These are phyloP conservation scores for Heritiera fomes DNA, from an alignment of 345 rosid species.

Conservation along the genomic window DNA sequence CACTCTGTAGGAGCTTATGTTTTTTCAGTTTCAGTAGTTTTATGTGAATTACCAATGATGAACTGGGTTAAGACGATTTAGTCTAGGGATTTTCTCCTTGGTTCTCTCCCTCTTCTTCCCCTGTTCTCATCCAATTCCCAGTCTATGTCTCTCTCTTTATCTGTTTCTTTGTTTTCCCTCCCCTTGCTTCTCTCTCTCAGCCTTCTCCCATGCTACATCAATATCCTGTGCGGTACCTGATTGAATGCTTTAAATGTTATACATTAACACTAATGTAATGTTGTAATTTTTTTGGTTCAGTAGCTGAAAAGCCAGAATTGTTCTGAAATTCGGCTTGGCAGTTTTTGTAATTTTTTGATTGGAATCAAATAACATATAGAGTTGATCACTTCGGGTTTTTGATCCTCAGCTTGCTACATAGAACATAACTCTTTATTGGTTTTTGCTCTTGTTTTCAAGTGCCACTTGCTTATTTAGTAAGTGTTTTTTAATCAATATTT, in stretches of 20 bases:
- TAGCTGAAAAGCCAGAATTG: neutral
- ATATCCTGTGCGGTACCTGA: neutral
- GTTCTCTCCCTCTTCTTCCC: neutral
- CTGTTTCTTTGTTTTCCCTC: neutral
- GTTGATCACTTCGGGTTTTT: neutral
- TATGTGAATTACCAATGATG: neutral
- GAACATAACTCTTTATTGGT: neutral
- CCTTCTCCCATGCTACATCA: conserved; percentile 1
- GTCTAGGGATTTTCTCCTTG: neutral
- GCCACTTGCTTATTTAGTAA: neutral
- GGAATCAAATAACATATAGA: neutral
- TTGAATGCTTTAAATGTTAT: neutral
- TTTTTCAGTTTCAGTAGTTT: neutral
- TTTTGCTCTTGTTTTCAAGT: neutral
- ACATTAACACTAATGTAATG: neutral
- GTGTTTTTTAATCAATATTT: neutral
- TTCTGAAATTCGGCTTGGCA: neutral
- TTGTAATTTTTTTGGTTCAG: neutral
- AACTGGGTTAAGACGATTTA: neutral
- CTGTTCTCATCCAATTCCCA: neutral
- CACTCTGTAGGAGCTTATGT: neutral
- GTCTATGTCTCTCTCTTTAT: neutral
- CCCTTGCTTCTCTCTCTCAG: neutral
- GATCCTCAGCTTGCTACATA: neutral
- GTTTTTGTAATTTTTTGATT: neutral